Percentiles rank a stretch among this genome's conserved stretches.
These are phyloP conservation scores for Xylaria intraflava DNA, from an alignment of 495 filamentous ascomycete species.

Conservation along the genomic window DNA sequence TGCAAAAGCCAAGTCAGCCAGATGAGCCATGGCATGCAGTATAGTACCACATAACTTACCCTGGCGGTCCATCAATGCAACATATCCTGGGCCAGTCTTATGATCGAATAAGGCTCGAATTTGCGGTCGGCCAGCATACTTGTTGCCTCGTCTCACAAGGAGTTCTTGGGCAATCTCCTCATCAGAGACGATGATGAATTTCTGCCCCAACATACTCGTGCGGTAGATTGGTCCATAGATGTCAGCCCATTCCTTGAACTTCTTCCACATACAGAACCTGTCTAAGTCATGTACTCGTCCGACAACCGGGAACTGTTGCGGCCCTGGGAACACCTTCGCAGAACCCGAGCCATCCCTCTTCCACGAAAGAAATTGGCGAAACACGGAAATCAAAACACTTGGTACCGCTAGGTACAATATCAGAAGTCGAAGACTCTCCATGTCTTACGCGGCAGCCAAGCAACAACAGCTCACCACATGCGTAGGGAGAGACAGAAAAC, in stretches of 20 bases:
- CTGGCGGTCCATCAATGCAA: conserved; percentile 44
- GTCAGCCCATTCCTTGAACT: conserved; percentile 53
- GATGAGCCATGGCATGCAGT: background rate
- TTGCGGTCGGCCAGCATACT: conserved; percentile 47
- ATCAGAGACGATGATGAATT: conserved; percentile 49
- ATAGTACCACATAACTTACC: conserved; percentile 23
- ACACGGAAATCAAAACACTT: conserved; percentile 34
- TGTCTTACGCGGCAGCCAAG: conserved; percentile 3
- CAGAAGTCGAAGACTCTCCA: conserved; percentile 28
- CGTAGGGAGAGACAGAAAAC: background rate
- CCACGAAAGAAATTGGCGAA: conserved; percentile 36
- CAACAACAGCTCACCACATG: background rate
- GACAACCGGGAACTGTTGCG: conserved; percentile 41
- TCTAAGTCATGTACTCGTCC: conserved; percentile 47
- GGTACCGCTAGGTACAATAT: conserved; percentile 41
- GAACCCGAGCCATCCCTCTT: conserved; percentile 17
- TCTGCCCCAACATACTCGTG: conserved; percentile 40
- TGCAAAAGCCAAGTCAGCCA: background rate
- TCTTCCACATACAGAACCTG: conserved; percentile 45
- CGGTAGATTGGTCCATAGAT: conserved; percentile 51
- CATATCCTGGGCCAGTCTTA: conserved; percentile 41
- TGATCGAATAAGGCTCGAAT: conserved; percentile 42
- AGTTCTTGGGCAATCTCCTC: conserved; percentile 52
- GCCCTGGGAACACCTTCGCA: conserved; percentile 34
- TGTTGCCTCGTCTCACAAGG: conserved; percentile 46